Percentiles rank a stretch among this genome's conserved stretches.
Evolutionary conservation across 345 rosid species (phyloP).

Genomic region (Eutrema japonicum): DNA sequence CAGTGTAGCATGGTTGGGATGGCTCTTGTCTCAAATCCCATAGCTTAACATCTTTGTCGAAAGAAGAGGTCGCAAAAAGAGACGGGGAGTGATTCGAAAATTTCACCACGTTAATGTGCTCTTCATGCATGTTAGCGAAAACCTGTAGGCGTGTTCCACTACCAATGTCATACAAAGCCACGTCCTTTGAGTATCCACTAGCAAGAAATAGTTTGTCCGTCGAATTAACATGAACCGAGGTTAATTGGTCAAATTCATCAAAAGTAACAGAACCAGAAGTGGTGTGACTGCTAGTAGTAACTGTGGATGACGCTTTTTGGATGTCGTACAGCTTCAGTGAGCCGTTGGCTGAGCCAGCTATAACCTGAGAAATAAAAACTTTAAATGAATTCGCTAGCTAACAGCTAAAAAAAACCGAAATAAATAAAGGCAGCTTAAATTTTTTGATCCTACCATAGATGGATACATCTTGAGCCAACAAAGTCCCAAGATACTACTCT

Average conservation of each 20-base stretch:
- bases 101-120: slow-evolving; percentile 92
- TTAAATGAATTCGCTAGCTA: background rate
- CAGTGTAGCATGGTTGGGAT: slow-evolving; percentile 73
- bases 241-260: slow-evolving; percentile 88
- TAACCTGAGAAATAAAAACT: slow-evolving; percentile 58
- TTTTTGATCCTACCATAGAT: slow-evolving; percentile 58
- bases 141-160: slow-evolving; percentile 74
- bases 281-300: slow-evolving; percentile 38
- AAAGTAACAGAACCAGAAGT: slow-evolving; percentile 61
- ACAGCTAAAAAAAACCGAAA: slow-evolving; percentile 18
- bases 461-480: slow-evolving; percentile 93
- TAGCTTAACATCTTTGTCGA: slow-evolving; percentile 84
- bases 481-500: slow-evolving; percentile 87
- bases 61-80: slow-evolving; percentile 92
- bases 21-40: slow-evolving; percentile 97
- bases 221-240: slow-evolving; percentile 91
- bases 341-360: slow-evolving; percentile 96
- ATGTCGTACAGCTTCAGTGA: slow-evolving; percentile 78
- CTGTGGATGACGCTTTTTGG: slow-evolving; percentile 51
- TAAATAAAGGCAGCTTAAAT: background rate
- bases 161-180: slow-evolving; percentile 80
- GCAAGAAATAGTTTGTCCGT: slow-evolving; percentile 87
- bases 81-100: slow-evolving; percentile 89
- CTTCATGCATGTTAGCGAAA: slow-evolving; percentile 84
- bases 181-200: slow-evolving; percentile 89